Percentiles rank a stretch among this genome's conserved stretches.
Evolutionary conservation across 768 basidiomycete species (phyloP).

Genomic region (Clathrus columnatus): DNA sequence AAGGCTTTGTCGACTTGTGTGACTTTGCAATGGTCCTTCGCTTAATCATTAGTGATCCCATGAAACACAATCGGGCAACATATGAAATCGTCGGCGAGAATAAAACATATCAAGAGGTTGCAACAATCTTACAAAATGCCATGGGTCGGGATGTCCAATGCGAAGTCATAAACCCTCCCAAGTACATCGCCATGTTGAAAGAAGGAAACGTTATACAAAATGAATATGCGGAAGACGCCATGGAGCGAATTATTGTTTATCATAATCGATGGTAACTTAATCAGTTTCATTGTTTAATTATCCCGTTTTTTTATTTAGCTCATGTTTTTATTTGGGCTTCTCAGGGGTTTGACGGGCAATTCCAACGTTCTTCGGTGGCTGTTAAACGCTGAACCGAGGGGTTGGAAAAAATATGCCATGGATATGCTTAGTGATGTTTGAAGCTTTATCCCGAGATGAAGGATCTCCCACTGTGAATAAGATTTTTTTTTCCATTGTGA

Average conservation of each 20-base stretch:
- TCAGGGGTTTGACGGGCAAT: constrained; percentile 3
- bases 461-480: too few species aligned
- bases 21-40: constrained; percentile 24
- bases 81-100: constrained; percentile 28
- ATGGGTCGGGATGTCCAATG: constrained; percentile 14
- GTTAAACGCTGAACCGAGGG: background rate
- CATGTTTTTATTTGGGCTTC: background rate
- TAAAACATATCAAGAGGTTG: constrained; percentile 22
- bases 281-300: background rate
- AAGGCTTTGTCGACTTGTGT: constrained; percentile 27
- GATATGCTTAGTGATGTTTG: background rate
- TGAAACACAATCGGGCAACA: constrained; percentile 23
- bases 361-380: constrained; percentile 6
- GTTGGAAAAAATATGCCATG: background rate
- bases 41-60: constrained; percentile 21
- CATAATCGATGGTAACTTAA: constrained; percentile 23
- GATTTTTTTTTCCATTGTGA: too few species aligned
- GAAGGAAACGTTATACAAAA: constrained; percentile 9
- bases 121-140: constrained; percentile 15
- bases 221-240: constrained; percentile 19
- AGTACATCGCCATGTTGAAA: constrained; percentile 11
- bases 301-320: too few species aligned
- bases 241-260: constrained; percentile 25
- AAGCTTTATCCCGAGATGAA: too few species aligned
- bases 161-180: constrained; percentile 15